Evolutionary conservation across 2,329 filamentous ascomycete genomes (phyloP).

Genomic region (Nemania sp.): DNA sequence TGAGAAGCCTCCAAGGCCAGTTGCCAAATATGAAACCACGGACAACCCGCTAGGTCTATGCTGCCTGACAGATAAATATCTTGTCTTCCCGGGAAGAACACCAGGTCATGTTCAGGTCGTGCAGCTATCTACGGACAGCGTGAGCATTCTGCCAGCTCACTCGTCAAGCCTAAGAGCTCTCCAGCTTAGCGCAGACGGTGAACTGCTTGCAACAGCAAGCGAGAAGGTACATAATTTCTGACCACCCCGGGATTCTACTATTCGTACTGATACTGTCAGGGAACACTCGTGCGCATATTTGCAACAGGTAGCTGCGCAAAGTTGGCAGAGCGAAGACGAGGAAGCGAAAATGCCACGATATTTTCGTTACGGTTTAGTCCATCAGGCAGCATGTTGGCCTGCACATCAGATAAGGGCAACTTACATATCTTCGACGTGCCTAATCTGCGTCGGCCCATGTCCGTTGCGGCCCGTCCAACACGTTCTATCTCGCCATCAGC

Average conservation of each 20-base stretch:
- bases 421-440: slow-evolving; percentile 92
- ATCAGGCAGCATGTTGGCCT: slow-evolving; percentile 77
- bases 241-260: neutral
- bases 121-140: slow-evolving; percentile 74
- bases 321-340: slow-evolving; percentile 82
- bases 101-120: slow-evolving; percentile 88
- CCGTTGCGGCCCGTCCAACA: slow-evolving; percentile 25
- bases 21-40: slow-evolving; percentile 81
- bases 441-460: slow-evolving; percentile 48
- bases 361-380: slow-evolving; percentile 90
- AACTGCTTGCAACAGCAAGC: slow-evolving; percentile 85
- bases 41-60: slow-evolving; percentile 83
- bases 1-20: slow-evolving; percentile 69
- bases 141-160: slow-evolving; percentile 94
- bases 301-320: slow-evolving; percentile 79
- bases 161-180: slow-evolving; percentile 78
- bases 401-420: slow-evolving; percentile 95
- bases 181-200: slow-evolving; percentile 77
- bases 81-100: slow-evolving; percentile 87
- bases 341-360: slow-evolving; percentile 84
- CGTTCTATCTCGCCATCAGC: slow-evolving; percentile 26
- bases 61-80: slow-evolving; percentile 71
- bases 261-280: slow-evolving; percentile 51
- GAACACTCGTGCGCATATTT: slow-evolving; percentile 87
- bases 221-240: slow-evolving; percentile 60